These are phyloP conservation scores for Ganoderma multipileum DNA, from an alignment of 1,284 basidiomycete genomes.

Conservation along the genomic window DNA sequence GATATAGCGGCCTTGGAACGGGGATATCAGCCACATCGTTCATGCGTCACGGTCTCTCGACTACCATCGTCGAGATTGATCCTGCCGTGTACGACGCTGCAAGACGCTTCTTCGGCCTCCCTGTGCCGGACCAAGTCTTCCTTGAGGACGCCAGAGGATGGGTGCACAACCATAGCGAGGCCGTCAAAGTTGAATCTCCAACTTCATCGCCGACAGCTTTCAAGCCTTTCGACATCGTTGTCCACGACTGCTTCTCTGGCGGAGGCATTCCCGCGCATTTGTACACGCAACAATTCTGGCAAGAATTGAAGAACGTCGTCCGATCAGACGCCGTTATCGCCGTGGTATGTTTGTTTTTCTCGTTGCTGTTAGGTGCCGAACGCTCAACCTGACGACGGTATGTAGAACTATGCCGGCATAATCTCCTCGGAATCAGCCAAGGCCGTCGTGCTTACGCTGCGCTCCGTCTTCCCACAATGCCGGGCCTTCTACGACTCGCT, in stretches of 20 bases:
- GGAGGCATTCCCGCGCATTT: conserved; percentile 85
- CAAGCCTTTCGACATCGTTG: conserved; percentile 72
- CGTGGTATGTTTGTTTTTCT: conserved; percentile 63
- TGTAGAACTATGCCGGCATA: conserved; percentile 77
- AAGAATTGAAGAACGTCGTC: conserved; percentile 68
- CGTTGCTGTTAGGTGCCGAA: not conserved
- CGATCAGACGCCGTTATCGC: conserved; percentile 79
- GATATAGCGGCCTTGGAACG: conserved; percentile 83
- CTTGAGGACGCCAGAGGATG: conserved; percentile 80
- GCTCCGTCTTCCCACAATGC: conserved; percentile 73
- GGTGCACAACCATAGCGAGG: conserved; percentile 52
- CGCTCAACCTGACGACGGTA: not conserved
- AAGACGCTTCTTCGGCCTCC: conserved; percentile 76
- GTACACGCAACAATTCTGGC: conserved; percentile 86
- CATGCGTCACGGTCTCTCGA: conserved; percentile 67
- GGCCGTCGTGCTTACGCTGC: conserved; percentile 74
- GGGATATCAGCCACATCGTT: conserved; percentile 84
- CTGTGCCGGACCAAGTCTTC: conserved; percentile 64
- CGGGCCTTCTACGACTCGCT: conserved; percentile 81
- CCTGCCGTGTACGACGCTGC: conserved; percentile 88
- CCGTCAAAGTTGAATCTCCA: conserved; percentile 31
- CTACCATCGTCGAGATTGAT: conserved; percentile 87
- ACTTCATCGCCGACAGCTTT: conserved; percentile 14
- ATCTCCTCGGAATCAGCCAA: conserved; percentile 67
- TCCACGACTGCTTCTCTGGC: conserved; percentile 94